Evolutionary conservation across 306 rosid species (phyloP).

Genomic region (Morella rubra): DNA sequence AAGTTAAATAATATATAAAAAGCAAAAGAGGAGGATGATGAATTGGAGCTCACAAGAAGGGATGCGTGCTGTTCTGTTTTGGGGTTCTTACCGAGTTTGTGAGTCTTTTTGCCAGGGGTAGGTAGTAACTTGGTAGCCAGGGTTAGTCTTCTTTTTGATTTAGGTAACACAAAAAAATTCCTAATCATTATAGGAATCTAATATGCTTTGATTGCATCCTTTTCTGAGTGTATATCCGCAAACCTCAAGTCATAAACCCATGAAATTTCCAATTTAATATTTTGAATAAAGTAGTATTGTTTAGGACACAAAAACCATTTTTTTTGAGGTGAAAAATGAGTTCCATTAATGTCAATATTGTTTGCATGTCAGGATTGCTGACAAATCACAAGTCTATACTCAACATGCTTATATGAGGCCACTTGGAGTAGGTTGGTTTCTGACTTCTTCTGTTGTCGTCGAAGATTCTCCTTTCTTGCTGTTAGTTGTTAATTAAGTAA

Average conservation of each 20-base stretch:
- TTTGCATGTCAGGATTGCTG: conserved; percentile 76
- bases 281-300: too few species aligned
- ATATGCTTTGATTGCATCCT: too few species aligned
- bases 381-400: conserved; percentile 96
- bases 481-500: background rate
- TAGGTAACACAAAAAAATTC: too few species aligned
- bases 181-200: background rate
- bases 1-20: background rate
- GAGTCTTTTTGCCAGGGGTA: background rate
- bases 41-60: background rate
- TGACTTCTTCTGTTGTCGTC: conserved; percentile 10
- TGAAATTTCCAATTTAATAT: too few species aligned
- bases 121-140: background rate
- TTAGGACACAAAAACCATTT: too few species aligned
- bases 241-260: too few species aligned
- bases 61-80: background rate
- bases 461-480: background rate
- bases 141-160: background rate
- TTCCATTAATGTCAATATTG: background rate
- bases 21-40: background rate
- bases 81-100: background rate
- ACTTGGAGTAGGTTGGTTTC: conserved; percentile 86
- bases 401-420: conserved; percentile 99
- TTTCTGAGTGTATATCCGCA: too few species aligned
- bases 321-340: too few species aligned